Conservation (phyloP, 768 basidiomycete genomes). For the Omphalotus guepiniiformis region DNA sequence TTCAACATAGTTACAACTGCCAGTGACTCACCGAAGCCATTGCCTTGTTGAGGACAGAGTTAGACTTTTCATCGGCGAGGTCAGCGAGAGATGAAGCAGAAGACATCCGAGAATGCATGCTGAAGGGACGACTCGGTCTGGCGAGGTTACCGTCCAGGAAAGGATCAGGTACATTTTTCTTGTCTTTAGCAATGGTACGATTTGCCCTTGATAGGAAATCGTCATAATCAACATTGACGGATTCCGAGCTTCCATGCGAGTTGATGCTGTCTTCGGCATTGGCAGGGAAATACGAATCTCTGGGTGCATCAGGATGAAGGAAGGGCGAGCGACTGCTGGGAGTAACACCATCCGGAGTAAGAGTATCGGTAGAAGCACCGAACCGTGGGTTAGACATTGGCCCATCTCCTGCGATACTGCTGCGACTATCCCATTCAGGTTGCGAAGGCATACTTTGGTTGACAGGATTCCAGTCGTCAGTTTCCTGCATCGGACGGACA, state of each 20-base stretch:
- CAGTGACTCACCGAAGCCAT: slow-evolving; percentile 66
- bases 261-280: background rate
- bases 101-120: slow-evolving; percentile 70
- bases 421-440: slow-evolving; percentile 7
- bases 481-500: slow-evolving; percentile 51
- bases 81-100: slow-evolving; percentile 92
- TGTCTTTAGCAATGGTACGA: slow-evolving; percentile 74
- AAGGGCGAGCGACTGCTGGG: slow-evolving; percentile 4
- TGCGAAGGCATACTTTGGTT: slow-evolving; percentile 39
- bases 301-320: slow-evolving; percentile 16
- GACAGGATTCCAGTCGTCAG: slow-evolving; percentile 79
- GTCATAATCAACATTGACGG: slow-evolving; percentile 49
- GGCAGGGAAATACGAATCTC: background rate
- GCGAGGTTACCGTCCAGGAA: slow-evolving; percentile 64
- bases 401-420: background rate
- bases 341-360: background rate
- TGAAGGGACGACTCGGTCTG: slow-evolving; percentile 69
- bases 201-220: slow-evolving; percentile 87
- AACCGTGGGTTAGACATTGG: slow-evolving; percentile 37
- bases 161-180: slow-evolving; percentile 77
- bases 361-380: slow-evolving; percentile 1
- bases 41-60: slow-evolving; percentile 91
- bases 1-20: background rate
- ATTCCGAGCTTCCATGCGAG: slow-evolving; percentile 10
- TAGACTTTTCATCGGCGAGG: slow-evolving; percentile 87